Conservation (phyloP, 345 rosid genomes). For the Clausena lansium region DNA sequence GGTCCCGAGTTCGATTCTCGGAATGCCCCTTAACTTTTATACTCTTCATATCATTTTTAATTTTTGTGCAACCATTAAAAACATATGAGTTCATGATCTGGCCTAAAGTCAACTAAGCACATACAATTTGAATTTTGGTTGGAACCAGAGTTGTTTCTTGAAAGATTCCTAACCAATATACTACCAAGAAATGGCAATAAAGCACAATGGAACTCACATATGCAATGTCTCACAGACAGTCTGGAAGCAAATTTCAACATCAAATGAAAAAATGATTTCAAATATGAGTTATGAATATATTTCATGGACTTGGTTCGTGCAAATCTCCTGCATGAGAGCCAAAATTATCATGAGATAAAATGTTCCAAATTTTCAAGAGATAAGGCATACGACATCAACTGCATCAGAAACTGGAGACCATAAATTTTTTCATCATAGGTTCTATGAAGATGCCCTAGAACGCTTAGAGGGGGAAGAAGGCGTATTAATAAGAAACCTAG, state of each 20-base stretch:
- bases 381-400: neutral
- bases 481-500: neutral
- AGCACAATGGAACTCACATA: neutral
- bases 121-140: neutral
- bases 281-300: neutral
- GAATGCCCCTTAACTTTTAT: slow-evolving; percentile 43
- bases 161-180: neutral
- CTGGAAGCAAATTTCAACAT: neutral
- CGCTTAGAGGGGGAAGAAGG: neutral
- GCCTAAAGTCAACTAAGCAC: neutral
- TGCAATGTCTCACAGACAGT: neutral
- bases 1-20: slow-evolving; percentile 87
- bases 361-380: neutral
- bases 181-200: neutral
- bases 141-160: neutral
- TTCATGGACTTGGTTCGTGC: neutral
- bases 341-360: neutral
- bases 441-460: neutral
- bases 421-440: neutral
- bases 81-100: neutral
- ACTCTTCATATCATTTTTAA: neutral
- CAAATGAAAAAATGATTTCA: neutral
- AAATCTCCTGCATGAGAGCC: neutral
- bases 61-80: neutral
- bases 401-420: neutral